A percentile compares a stretch with the other conserved stretches of the same genome.
phyloP scores from a whole-genome alignment of 208 protist genomes.

The Trypanosoma vivax region DNA sequence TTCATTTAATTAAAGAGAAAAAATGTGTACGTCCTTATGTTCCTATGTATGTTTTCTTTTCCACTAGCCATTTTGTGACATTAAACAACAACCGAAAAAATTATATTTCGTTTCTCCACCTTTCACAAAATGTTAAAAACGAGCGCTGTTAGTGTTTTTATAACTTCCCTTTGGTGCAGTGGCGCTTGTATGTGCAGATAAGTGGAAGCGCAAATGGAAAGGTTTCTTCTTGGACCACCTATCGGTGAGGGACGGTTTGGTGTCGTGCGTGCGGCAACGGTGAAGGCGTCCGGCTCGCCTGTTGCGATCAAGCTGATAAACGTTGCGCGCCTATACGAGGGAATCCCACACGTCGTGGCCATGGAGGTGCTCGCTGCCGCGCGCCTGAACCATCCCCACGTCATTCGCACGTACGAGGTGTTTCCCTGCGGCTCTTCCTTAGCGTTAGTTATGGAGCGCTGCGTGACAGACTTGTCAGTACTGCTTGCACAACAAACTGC shows the following conservation, averaged over 20 bases:
- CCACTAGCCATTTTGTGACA: no score
- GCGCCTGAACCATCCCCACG: constrained; percentile 39
- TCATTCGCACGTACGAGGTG: constrained; percentile 66
- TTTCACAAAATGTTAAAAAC: no score
- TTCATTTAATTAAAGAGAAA: no score
- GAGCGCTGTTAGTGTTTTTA: no score
- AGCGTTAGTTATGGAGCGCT: constrained; percentile 77
- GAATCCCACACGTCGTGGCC: constrained; percentile 75
- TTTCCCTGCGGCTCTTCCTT: constrained; percentile 48
- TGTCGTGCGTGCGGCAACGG: constrained; percentile 40
- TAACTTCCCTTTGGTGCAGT: not conserved
- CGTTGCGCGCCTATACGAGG: constrained; percentile 40
- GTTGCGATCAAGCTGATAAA: constrained; percentile 76
- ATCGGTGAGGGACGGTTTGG: constrained; percentile 83
- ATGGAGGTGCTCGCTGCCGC: constrained; percentile 58
- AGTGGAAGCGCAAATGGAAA: constrained; percentile 36
- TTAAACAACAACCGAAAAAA: no score
- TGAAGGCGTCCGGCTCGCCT: constrained; percentile 38
- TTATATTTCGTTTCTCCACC: no score
- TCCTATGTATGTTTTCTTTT: no score
- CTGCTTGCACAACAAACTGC: constrained; percentile 29
- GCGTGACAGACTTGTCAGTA: constrained; percentile 42
- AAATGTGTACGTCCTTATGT: no score
- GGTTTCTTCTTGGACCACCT: constrained; percentile 38
- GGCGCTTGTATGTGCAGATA: not conserved